Evolutionary conservation across 345 rosid species (phyloP).

Genomic region (Geranium rotundifolium): DNA sequence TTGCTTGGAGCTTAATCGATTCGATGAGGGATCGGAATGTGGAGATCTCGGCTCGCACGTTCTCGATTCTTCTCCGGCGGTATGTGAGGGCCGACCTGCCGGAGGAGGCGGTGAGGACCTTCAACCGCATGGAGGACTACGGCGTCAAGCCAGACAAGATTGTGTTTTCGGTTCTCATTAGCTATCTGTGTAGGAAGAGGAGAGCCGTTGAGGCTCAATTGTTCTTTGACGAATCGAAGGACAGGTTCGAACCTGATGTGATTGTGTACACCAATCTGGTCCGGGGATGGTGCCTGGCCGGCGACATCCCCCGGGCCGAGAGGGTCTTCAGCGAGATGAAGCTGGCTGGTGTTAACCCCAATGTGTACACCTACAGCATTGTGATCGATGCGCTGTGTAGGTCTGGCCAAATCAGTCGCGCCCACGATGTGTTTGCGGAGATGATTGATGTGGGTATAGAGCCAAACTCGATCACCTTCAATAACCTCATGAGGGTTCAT

Average conservation of each 20-base stretch:
- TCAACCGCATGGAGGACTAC: conserved; percentile 91
- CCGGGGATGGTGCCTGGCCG: conserved; percentile 82
- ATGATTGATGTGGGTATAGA: conserved; percentile 64
- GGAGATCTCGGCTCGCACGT: conserved; percentile 38
- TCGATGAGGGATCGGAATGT: conserved; percentile 58
- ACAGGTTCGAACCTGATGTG: conserved; percentile 61
- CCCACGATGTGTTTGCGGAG: conserved; percentile 79
- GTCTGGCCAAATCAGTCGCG: conserved; percentile 68
- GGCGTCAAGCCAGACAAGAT: conserved; percentile 61
- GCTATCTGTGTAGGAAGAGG: conserved; percentile 54
- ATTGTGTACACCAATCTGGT: conserved; percentile 66
- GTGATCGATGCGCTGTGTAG: conserved; percentile 86
- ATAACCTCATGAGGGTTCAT: conserved; percentile 79
- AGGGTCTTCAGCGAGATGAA: conserved; percentile 76
- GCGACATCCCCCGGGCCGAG: conserved; percentile 58
- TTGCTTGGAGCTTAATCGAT: conserved; percentile 69
- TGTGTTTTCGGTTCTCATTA: conserved; percentile 64
- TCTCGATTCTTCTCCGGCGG: conserved; percentile 65
- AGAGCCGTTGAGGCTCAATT: conserved; percentile 75
- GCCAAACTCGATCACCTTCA: conserved; percentile 77
- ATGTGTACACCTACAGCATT: conserved; percentile 73
- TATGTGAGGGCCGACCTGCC: conserved; percentile 80
- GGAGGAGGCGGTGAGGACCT: conserved; percentile 81
- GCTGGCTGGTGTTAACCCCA: conserved; percentile 52
- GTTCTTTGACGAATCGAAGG: conserved; percentile 53